Percentiles rank a stretch among this genome's conserved stretches.
phyloP scores from a whole-genome alignment of 345 rosid genomes.

The Turritis glabra region DNA sequence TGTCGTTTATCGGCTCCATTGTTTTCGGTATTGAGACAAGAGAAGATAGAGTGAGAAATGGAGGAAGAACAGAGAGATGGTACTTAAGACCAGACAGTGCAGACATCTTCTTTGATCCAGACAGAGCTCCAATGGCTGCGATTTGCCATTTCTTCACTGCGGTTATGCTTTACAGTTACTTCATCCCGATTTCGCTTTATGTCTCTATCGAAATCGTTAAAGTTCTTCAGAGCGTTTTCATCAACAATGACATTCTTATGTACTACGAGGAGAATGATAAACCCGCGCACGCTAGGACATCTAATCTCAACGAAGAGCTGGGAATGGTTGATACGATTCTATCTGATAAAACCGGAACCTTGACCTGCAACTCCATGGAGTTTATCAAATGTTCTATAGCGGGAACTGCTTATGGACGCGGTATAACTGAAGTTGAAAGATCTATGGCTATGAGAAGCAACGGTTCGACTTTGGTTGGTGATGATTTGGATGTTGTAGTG shows the following conservation, averaged over 20 bases:
- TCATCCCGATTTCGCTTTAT: conserved; percentile 92
- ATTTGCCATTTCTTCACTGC: conserved; percentile 73
- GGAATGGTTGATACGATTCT: conserved; percentile 93
- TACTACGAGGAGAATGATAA: conserved; percentile 83
- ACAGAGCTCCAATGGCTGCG: conserved; percentile 64
- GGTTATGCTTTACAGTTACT: conserved; percentile 81
- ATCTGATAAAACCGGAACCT: conserved; percentile 92
- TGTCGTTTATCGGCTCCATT: conserved; percentile 69
- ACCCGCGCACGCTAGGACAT: conserved; percentile 91
- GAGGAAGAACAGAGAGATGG: conserved; percentile 88
- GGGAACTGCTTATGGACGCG: conserved; percentile 81
- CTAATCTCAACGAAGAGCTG: conserved; percentile 98
- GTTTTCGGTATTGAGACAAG: conserved; percentile 74
- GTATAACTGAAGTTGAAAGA: conserved; percentile 88
- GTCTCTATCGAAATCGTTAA: conserved; percentile 94
- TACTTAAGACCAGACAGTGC: conserved; percentile 87
- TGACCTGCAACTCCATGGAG: conserved; percentile 98
- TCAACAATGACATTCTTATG: conserved; percentile 80
- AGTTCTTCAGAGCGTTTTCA: conserved; percentile 87
- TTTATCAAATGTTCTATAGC: conserved; percentile 87
- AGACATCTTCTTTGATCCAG: conserved; percentile 65
- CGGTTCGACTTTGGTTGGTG: conserved; percentile 52
- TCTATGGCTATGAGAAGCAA: conserved; percentile 74
- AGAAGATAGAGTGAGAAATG: conserved; percentile 49
- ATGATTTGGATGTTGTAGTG: conserved; percentile 43